A percentile compares a stretch with the other conserved stretches of the same genome.
phyloP scores from a whole-genome alignment of 495 filamentous ascomycete genomes.

The Penicillium roqueforti region DNA sequence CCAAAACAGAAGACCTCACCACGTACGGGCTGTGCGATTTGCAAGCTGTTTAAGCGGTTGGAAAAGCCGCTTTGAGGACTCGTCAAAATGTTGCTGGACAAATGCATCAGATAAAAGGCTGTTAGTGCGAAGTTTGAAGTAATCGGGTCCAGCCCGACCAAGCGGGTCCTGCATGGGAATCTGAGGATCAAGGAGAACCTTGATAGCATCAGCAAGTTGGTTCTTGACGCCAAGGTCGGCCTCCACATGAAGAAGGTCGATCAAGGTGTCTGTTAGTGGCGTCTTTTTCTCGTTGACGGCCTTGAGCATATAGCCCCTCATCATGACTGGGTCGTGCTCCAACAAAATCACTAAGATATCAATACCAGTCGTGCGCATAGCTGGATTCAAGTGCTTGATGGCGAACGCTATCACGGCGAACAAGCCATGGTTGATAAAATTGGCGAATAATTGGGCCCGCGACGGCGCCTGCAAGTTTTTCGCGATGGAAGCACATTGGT shows the following conservation, averaged over 20 bases:
- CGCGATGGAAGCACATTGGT: conserved; percentile 90
- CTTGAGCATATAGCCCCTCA: conserved; percentile 86
- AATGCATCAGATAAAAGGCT: conserved; percentile 82
- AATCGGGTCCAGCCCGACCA: conserved; percentile 64
- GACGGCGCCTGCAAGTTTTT: conserved; percentile 86
- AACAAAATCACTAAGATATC: conserved; percentile 92
- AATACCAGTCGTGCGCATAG: conserved; percentile 85
- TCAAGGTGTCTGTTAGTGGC: conserved; percentile 88
- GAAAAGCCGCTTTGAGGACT: conserved; percentile 82
- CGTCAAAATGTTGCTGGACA: conserved; percentile 83
- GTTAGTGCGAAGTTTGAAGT: conserved; percentile 57
- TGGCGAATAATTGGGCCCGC: conserved; percentile 75
- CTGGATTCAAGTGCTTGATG: conserved; percentile 75
- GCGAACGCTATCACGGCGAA: conserved; percentile 90
- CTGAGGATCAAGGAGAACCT: conserved; percentile 86
- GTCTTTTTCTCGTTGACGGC: conserved; percentile 81
- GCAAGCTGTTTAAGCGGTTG: conserved; percentile 81
- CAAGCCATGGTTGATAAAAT: conserved; percentile 84
- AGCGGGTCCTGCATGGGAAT: conserved; percentile 58
- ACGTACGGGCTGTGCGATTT: conserved; percentile 55
- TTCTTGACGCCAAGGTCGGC: conserved; percentile 92
- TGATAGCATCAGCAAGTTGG: conserved; percentile 93
- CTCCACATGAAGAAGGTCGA: conserved; percentile 87
- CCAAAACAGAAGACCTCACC: not conserved
- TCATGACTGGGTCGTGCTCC: conserved; percentile 92